phyloP scores from a whole-genome alignment of 768 basidiomycete species.

The Suillus luteus region DNA sequence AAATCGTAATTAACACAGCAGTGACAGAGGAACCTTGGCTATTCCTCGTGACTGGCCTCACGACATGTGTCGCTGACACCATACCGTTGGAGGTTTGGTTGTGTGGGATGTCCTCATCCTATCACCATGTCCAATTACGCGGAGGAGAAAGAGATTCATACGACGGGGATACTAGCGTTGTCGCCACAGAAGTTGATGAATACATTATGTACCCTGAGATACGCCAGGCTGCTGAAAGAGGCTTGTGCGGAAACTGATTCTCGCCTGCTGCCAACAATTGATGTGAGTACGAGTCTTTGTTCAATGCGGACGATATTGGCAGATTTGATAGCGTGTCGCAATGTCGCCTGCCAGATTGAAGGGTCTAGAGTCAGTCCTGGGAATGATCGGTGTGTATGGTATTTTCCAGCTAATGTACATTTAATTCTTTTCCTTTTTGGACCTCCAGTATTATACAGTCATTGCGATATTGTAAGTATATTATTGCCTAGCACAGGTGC shows the following conservation, averaged over 20 bases:
- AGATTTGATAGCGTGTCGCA: conserved; percentile 42
- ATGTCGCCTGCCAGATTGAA: conserved; percentile 53
- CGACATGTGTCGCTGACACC: conserved; percentile 11
- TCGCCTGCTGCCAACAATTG: conserved; percentile 59
- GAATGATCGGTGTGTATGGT: conserved; percentile 40
- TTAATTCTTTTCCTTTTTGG: conserved; percentile 28
- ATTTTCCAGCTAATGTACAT: background rate
- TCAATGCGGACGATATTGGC: background rate
- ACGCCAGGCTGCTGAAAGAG: conserved; percentile 19
- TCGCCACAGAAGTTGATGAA: background rate
- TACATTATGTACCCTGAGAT: conserved; percentile 7
- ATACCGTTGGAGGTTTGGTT: background rate
- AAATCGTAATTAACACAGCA: background rate
- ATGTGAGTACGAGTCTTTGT: conserved; percentile 39
- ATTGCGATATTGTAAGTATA: conserved; percentile 60
- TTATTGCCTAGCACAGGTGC: conserved; percentile 62
- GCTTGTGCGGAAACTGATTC: conserved; percentile 59
- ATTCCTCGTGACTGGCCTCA: conserved; percentile 4
- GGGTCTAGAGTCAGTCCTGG: conserved; percentile 51
- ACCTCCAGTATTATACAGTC: conserved; percentile 55
- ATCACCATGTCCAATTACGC: conserved; percentile 17
- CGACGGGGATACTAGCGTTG: conserved; percentile 1
- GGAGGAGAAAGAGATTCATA: conserved; percentile 15
- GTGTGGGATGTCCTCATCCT: background rate
- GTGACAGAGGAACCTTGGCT: conserved; percentile 6